phyloP scores from a whole-genome alignment of 495 filamentous ascomycete species.

The Hypoxylon fuscum region DNA sequence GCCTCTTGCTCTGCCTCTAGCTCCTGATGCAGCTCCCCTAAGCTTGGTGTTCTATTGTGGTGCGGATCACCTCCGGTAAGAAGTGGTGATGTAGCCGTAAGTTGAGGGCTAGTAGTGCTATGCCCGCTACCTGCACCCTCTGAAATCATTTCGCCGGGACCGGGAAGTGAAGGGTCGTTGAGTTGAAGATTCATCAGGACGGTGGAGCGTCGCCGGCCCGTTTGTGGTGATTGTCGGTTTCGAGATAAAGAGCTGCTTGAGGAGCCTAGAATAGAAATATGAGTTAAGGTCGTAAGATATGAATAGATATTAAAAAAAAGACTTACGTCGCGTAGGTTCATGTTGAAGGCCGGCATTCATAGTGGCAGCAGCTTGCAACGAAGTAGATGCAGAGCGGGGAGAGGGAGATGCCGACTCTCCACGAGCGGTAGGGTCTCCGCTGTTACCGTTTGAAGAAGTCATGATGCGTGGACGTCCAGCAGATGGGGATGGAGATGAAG shows the following conservation, averaged over 20 bases:
- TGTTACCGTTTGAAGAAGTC: conserved; percentile 41
- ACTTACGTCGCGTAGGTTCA: conserved; percentile 63
- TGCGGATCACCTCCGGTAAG: conserved; percentile 67
- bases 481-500: conserved; percentile 54
- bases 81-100: conserved; percentile 65
- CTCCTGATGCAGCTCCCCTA: conserved; percentile 96
- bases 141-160: conserved; percentile 69
- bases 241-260: conserved; percentile 63
- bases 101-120: conserved; percentile 65
- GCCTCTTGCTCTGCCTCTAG: conserved; percentile 95
- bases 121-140: conserved; percentile 50
- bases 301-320: conserved; percentile 2
- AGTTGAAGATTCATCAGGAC: conserved; percentile 78
- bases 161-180: conserved; percentile 70
- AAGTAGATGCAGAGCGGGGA: conserved; percentile 67
- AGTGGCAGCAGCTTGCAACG: conserved; percentile 72
- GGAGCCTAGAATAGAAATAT: conserved; percentile 52
- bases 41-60: conserved; percentile 73
- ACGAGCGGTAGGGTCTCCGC: conserved; percentile 47
- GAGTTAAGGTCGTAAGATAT: conserved; percentile 11
- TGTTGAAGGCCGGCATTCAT: conserved; percentile 75
- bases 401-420: conserved; percentile 61
- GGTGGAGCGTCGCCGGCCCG: conserved; percentile 70
- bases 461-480: conserved; percentile 48
- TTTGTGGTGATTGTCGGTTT: conserved; percentile 63